Base-by-base conservation (phyloP, 1,284 basidiomycete genomes). In the Schizophyllum commune region DNA sequence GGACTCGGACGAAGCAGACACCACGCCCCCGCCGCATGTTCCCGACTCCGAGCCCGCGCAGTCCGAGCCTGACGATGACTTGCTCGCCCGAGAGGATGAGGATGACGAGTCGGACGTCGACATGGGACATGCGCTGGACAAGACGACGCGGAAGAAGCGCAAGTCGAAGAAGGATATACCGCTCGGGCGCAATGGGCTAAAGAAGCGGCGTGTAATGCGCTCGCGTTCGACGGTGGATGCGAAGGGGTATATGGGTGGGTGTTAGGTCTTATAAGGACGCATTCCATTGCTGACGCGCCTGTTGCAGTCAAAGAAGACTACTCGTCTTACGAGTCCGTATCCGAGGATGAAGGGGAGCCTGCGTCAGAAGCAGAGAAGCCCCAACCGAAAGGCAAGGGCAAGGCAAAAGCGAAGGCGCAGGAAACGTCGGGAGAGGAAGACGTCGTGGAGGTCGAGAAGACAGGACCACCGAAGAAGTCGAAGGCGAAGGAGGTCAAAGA, bases 291-390 rank as follows among this genome's bases (percentile, higher is more conserved):
- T n/a, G n/a, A n/a, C n/a, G n/a, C n/a, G n/a, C n/a, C n/a, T 33
- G 60, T 52, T 64, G 1, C 65, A 92, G 90, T 83, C 17, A 86
- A 81, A 33, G 86, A 89, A 68, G 90, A 92, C 68, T 89, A 89
- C 69, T 89, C 88, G 2, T 83, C 83, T 15, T 92, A 89, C 68
- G 89, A 92, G 72, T 90, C 88, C 5, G 86, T 88, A 1, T 83
- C 83, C 21, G 88, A 87, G 66, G 81, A 83, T 9, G 80, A 78
- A 33, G 73, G 78, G 62, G 67, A 73, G 15, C 77, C 76, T 54
- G 66, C 70, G 19, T 68, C 67, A 62, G 72, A 75, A 61, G 64
- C 68, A 5, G 63, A 67, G 15, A 74, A 74, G 63, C 56, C 63
- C 21, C 77, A 74, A 59, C 63, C 65, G 1, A 75, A 76, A 61